These are phyloP conservation scores for Pseudopithomyces chartarum DNA, from an alignment of 2,329 filamentous ascomycete species.

Conservation along the genomic window DNA sequence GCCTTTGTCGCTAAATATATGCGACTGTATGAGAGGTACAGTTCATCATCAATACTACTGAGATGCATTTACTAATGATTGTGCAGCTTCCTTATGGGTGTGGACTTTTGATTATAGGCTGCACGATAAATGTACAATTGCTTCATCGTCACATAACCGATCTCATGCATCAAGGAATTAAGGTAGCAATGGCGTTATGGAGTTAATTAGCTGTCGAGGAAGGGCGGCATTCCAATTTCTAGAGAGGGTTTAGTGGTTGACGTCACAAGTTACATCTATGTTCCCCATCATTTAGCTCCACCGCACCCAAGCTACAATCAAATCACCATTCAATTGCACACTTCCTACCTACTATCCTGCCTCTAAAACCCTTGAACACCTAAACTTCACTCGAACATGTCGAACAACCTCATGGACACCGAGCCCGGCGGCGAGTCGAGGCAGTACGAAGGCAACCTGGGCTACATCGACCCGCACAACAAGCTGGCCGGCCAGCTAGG, in stretches of 20 bases:
- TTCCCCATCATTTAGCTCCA: constrained; percentile 5
- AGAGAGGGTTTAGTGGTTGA: constrained; percentile 6
- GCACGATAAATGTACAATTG: not conserved
- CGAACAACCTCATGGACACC: constrained; percentile 62
- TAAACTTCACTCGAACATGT: constrained; percentile 46
- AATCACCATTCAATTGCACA: constrained; percentile 2
- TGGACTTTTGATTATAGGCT: constrained; percentile 51
- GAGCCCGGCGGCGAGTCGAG: constrained; percentile 64
- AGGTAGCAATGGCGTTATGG: constrained; percentile 18
- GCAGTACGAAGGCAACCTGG: constrained; percentile 65
- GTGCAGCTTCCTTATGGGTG: constrained; percentile 70
- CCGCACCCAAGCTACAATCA: not conserved
- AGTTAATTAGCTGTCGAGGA: constrained; percentile 15
- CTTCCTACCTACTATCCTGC: not conserved
- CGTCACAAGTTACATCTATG: not conserved
- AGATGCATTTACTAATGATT: constrained; percentile 3
- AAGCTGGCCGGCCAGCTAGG: constrained; percentile 64
- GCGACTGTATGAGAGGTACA: constrained; percentile 89
- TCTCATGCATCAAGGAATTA: not conserved
- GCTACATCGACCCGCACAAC: constrained; percentile 54
- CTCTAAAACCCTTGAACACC: not conserved
- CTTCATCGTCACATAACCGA: not conserved
- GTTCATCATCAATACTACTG: constrained; percentile 4
- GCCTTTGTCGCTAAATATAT: constrained; percentile 99
- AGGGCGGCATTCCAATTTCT: constrained; percentile 12